Evolutionary conservation across 768 basidiomycete species (phyloP).

Genomic region (Amylocystis lapponica): DNA sequence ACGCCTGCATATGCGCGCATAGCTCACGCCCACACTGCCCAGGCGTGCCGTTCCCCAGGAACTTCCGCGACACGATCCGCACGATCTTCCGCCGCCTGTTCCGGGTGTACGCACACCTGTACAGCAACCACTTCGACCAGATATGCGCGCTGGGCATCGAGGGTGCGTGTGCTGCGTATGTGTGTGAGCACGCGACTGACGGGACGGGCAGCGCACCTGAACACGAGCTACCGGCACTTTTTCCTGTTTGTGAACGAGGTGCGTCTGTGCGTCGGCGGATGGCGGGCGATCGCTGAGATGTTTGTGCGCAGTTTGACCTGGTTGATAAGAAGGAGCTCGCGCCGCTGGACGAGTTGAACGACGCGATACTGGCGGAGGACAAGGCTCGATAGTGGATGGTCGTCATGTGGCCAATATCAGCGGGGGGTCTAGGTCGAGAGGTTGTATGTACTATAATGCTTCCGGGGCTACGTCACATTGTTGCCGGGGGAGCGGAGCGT

Average conservation of each 20-base stretch:
- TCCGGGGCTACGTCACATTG: too few relatives aligned
- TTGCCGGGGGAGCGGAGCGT: too few relatives aligned
- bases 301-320: conserved; percentile 64
- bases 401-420: too few relatives aligned
- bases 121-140: conserved; percentile 99
- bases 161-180: conserved; percentile 44
- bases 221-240: conserved; percentile 98
- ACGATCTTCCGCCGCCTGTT: conserved; percentile 91
- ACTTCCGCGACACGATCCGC: conserved; percentile 85
- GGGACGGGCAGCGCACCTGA: conserved; percentile 73
- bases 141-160: conserved; percentile 97
- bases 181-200: not conserved
- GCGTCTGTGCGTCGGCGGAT: conserved; percentile 14
- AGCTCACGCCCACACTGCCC: not conserved
- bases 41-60: conserved; percentile 90
- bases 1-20: conserved; percentile 1
- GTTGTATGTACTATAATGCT: too few relatives aligned
- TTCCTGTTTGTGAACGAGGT: conserved; percentile 97
- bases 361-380: conserved; percentile 71
- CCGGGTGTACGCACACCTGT: conserved; percentile 96
- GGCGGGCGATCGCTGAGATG: conserved; percentile 7
- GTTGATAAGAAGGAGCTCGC: conserved; percentile 97
- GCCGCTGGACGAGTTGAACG: conserved; percentile 92
- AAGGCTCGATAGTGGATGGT: conserved; percentile 26
- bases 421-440: too few relatives aligned